Percentiles rank a stretch among this genome's conserved stretches.
Evolutionary conservation across 2,329 filamentous ascomycete genomes (phyloP).

Genomic region (Aspergillus tanneri): DNA sequence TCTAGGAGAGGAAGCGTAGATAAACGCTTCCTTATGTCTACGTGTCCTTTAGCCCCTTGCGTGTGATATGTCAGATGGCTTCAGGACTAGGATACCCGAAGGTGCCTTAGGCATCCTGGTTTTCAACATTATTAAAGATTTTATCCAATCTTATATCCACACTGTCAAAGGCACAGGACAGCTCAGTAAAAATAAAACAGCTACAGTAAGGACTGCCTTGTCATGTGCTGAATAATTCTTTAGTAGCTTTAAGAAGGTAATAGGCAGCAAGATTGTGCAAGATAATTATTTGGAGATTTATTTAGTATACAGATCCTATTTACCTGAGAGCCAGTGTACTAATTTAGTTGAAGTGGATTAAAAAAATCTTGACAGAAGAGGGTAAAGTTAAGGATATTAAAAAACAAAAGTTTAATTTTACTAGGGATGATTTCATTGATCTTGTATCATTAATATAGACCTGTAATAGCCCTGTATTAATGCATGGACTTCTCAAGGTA

Average conservation of each 20-base stretch:
- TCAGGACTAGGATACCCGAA: no score
- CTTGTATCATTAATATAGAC: slow-evolving; percentile 2
- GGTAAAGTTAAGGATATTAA: slow-evolving; percentile 6
- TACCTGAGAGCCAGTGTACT: slow-evolving; percentile 4
- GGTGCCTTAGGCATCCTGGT: no score
- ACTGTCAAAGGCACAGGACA: slow-evolving; percentile 1
- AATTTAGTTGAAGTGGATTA: slow-evolving; percentile 4
- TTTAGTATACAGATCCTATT: not conserved
- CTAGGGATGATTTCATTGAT: slow-evolving; percentile 5
- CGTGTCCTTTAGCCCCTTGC: no score
- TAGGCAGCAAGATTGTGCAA: slow-evolving; percentile 2
- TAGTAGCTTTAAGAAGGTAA: slow-evolving; percentile 5
- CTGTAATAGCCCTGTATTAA: slow-evolving; percentile 1
- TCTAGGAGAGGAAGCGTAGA: no score
- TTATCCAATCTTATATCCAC: slow-evolving; percentile 6
- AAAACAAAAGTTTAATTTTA: slow-evolving; percentile 12
- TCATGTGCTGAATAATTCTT: slow-evolving; percentile 7
- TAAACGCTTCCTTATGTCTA: no score
- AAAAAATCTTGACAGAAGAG: slow-evolving; percentile 8
- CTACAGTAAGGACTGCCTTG: slow-evolving; percentile 4
- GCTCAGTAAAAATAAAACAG: slow-evolving; percentile 5
- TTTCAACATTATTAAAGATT: slow-evolving; percentile 14
- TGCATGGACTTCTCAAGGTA: slow-evolving; percentile 5
- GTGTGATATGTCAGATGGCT: no score
- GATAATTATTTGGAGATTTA: slow-evolving; percentile 7